Evolutionary conservation across 192 early-diverging fungal species (phyloP), one percentile per base, ranked within the genome.

Genomic region (Podila epigama): DNA sequence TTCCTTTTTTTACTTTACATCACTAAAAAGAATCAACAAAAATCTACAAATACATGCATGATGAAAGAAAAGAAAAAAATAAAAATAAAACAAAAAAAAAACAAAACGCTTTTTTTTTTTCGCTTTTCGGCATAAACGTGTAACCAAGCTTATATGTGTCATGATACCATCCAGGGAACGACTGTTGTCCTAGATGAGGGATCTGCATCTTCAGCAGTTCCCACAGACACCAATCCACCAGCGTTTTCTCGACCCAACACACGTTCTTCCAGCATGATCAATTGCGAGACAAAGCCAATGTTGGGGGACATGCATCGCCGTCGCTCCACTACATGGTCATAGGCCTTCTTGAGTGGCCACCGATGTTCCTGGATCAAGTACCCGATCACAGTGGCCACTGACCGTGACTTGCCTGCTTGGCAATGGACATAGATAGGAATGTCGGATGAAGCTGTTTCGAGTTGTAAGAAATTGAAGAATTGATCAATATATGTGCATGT

Each of bases 341-440:
- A 39, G 7, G 37, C 37, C 7, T 39, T 39, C 6, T 39, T 39
- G 7, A 39, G 13, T 39, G 37, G 84, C 37, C 37, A 39, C 7
- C 13, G 37, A 13, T 39, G 78, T n/a, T 75, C 79, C 32, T 77
- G 55, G 12, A 93, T 85, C 34, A 93, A 51, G 62, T 91, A 92
- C 13, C 84, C 92, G 13, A 93, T 81, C 9, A 92, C 88, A 0
- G 84, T 88, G 1, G 91, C 89, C 2, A 88, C 89, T 0, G 90
- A 91, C 20, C 92, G 81, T 12, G 90, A 91, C 32, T 89, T 85
- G 12, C 92, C 92, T 5, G 92, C 92, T 58, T 89, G 86, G 68
- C 92, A 93, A 63, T 93, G 92, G 3, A 93, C 92, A 65, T 91
- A 88, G 55, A 93, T 84, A 16, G 82, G 82, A 25, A 64, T 63